A percentile compares a stretch with the other conserved stretches of the same genome.
Evolutionary conservation across 352 stramenopile species (phyloP).

Genomic region (Globisporangium orthogonon): DNA sequence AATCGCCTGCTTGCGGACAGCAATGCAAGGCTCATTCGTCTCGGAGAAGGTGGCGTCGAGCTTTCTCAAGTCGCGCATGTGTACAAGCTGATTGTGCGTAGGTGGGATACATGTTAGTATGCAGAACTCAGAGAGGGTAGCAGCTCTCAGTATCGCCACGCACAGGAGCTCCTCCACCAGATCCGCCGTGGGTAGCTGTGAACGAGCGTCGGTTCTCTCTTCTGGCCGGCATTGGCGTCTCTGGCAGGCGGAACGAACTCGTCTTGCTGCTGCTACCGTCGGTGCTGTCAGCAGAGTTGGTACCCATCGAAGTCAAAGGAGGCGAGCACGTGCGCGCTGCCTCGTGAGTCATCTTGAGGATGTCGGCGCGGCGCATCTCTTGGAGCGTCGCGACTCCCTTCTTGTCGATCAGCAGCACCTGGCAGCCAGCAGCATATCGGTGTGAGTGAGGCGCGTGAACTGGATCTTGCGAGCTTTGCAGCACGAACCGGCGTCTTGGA

Average conservation of each 20-base stretch:
- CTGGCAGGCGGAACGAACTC: not conserved
- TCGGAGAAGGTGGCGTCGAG: constrained; percentile 58
- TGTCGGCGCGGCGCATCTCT: constrained; percentile 13
- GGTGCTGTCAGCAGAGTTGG: not conserved
- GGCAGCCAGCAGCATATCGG: not conserved
- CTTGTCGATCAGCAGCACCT: constrained; percentile 17
- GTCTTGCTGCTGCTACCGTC: constrained; percentile 1
- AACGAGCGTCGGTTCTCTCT: constrained; percentile 1
- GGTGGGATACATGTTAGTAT: not conserved
- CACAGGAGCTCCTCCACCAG: not conserved
- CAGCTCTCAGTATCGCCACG: not conserved
- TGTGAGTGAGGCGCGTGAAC: not conserved
- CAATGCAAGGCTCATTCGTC: constrained; percentile 37
- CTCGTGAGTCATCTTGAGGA: constrained; percentile 17
- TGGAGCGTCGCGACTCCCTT: constrained; percentile 6
- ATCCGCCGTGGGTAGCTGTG: not conserved
- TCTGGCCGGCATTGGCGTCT: not conserved
- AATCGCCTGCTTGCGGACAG: constrained; percentile 36
- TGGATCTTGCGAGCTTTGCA: not conserved
- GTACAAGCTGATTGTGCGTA: constrained; percentile 27
- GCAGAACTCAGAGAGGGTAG: not conserved
- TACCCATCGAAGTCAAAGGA: not conserved
- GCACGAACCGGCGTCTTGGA: constrained; percentile 9
- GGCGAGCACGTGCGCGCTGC: not conserved
- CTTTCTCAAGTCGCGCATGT: constrained; percentile 60